These are phyloP conservation scores for Aspergillus viridinutans DNA, from an alignment of 2,329 filamentous ascomycete genomes.

Conservation along the genomic window DNA sequence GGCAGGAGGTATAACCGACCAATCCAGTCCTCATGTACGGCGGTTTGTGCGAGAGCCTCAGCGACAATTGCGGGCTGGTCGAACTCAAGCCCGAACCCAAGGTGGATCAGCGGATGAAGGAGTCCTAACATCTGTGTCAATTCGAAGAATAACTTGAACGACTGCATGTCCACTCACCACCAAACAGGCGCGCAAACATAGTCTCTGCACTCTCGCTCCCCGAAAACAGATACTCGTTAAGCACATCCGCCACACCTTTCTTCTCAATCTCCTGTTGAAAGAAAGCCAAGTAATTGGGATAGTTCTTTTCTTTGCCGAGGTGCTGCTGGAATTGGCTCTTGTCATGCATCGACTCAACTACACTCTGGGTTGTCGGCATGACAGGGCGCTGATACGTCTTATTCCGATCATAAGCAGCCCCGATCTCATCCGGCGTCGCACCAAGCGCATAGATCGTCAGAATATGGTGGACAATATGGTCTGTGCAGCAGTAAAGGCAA, in stretches of 20 bases:
- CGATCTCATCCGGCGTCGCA: constrained; percentile 57
- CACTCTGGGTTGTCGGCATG: constrained; percentile 44
- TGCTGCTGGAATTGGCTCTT: constrained; percentile 54
- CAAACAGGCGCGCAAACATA: constrained; percentile 65
- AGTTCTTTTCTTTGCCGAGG: constrained; percentile 62
- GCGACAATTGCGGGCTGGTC: constrained; percentile 75
- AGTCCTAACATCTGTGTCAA: constrained; percentile 50
- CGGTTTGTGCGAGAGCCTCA: constrained; percentile 71
- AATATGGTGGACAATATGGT: constrained; percentile 77
- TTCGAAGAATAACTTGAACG: not conserved
- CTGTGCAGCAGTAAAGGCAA: constrained; percentile 17
- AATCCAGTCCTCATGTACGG: constrained; percentile 61
- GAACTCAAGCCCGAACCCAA: constrained; percentile 82
- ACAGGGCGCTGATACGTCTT: constrained; percentile 60
- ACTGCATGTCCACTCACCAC: constrained; percentile 42
- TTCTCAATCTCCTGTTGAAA: constrained; percentile 69
- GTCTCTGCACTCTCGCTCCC: constrained; percentile 62
- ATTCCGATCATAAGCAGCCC: constrained; percentile 63
- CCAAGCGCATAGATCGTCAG: constrained; percentile 73
- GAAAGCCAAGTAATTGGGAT: constrained; percentile 70
- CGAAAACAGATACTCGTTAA: constrained; percentile 66
- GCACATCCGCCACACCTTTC: constrained; percentile 57
- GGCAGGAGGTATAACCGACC: constrained; percentile 47
- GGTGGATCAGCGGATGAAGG: constrained; percentile 76
- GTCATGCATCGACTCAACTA: constrained; percentile 55